Percentiles rank a stretch among this genome's conserved stretches.
phyloP scores from a whole-genome alignment of 2,329 filamentous ascomycete genomes.

The Fusarium sp. region DNA sequence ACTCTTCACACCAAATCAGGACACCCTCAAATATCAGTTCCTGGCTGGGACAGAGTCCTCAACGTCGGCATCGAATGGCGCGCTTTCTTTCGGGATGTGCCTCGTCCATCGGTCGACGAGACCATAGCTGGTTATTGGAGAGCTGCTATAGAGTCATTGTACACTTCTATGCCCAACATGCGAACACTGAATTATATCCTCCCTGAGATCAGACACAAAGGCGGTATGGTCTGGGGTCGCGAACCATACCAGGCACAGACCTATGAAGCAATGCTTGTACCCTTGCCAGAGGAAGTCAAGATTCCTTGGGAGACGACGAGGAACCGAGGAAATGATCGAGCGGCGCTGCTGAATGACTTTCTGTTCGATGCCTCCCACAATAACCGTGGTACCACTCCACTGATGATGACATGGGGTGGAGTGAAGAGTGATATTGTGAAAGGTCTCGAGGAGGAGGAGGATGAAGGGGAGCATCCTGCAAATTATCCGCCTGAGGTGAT shows the following conservation, averaged over 20 bases:
- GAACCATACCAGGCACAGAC: constrained; percentile 41
- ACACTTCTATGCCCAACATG: constrained; percentile 40
- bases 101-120: constrained; percentile 35
- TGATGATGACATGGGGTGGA: constrained; percentile 31
- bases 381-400: background rate
- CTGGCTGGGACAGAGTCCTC: constrained; percentile 40
- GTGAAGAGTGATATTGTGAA: constrained; percentile 31
- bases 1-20: constrained; percentile 24
- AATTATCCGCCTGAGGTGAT: background rate
- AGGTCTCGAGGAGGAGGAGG: constrained; percentile 5
- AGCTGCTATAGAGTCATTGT: constrained; percentile 32
- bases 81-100: constrained; percentile 43
- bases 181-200: constrained; percentile 44
- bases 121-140: constrained; percentile 39
- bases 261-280: constrained; percentile 29
- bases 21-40: constrained; percentile 17
- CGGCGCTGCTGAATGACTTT: constrained; percentile 7
- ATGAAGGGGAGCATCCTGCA: background rate
- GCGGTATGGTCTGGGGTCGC: constrained; percentile 42
- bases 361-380: background rate
- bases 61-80: constrained; percentile 48
- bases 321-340: constrained; percentile 6
- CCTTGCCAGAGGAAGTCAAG: constrained; percentile 31
- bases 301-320: constrained; percentile 43
- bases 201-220: constrained; percentile 40